phyloP scores from a whole-genome alignment of 805 yeast species.

The Torulaspora gathmanii region DNA sequence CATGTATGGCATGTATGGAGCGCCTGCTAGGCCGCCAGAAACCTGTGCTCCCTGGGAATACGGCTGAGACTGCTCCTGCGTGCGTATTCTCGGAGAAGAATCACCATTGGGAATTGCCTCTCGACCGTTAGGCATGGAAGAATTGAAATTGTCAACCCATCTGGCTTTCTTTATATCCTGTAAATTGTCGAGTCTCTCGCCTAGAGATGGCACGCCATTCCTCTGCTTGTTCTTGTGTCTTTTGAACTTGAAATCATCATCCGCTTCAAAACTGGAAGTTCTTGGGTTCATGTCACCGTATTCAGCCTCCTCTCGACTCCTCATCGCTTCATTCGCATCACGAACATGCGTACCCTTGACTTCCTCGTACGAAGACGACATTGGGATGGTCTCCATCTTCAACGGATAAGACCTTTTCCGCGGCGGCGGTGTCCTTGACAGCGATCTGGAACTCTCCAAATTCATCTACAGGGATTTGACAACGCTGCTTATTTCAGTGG shows the following conservation, averaged over 20 bases:
- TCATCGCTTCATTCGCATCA: background rate
- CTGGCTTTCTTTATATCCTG: constrained; percentile 30
- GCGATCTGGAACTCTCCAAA: constrained; percentile 10
- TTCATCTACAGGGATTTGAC: constrained; percentile 5
- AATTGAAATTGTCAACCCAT: constrained; percentile 34
- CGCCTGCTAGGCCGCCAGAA: background rate
- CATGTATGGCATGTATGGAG: constrained; percentile 25
- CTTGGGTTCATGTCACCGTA: constrained; percentile 5
- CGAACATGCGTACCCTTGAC: constrained; percentile 4
- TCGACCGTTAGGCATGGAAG: constrained; percentile 20
- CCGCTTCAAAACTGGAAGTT: constrained; percentile 24
- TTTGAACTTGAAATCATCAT: constrained; percentile 33
- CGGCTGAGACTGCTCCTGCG: background rate
- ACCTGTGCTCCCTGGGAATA: constrained; percentile 4
- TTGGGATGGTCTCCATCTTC: constrained; percentile 27
- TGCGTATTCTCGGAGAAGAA: constrained; percentile 1
- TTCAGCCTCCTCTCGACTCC: constrained; percentile 3
- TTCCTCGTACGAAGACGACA: constrained; percentile 9
- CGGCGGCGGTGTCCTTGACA: constrained; percentile 8
- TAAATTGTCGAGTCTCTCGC: constrained; percentile 31
- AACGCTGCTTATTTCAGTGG: background rate
- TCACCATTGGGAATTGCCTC: background rate
- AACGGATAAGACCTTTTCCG: constrained; percentile 23
- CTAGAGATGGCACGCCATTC: constrained; percentile 28
- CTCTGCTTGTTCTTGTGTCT: constrained; percentile 28